Base-by-base conservation (phyloP, 1,284 basidiomycete species). In the Cystobasidium sp. region DNA sequence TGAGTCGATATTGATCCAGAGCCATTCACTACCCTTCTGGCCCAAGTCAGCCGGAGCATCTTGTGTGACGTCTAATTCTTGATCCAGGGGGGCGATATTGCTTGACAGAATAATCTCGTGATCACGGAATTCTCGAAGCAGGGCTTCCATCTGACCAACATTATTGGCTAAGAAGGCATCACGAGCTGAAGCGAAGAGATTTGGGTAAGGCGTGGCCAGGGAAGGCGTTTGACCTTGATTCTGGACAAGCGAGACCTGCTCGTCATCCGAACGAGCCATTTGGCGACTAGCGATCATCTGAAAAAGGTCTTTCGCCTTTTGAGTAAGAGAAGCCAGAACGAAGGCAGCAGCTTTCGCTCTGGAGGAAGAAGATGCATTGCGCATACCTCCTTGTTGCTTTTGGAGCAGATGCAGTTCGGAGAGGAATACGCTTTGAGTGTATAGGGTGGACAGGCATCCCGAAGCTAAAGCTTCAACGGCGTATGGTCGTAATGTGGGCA, bases 51-150 rank as follows among this genome's bases (percentile, higher is more conserved):
- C 79, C 6, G 79, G 81, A 6, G 75, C 77, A 7, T 81, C 78
- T 8, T 80, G 80, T 41, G 83, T 75, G 76, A 79, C 75, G 81
- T 83, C 77, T 22, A 68, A 56, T 20, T 76, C 82, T 81, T 64
- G 83, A 83, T 31, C 74, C 16, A 75, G 75, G 2, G 80, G 80
- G 39, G 76, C 46, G 80, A 79, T 63, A n/a, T 75, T 75, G 7
- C 86, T 85, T 18, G 84, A 83, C 18, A 91, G 84, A 16, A 97
- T 88, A 78, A 97, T 81, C 1, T 88, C 88, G 79, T 97, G 94
- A 82, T 97, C 94, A 79, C 87, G 87, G 82, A 94, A 97, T 83
- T 97, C 94, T 31, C 89, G 89, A 64, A 97, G 83, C 43, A 94
- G 84, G 8, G 92, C 88, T 43, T 90, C 86, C 80, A 95, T 85